Evolutionary conservation across 305 asterid genomes (phyloP).

Genomic region (Fraxinus baroniana): DNA sequence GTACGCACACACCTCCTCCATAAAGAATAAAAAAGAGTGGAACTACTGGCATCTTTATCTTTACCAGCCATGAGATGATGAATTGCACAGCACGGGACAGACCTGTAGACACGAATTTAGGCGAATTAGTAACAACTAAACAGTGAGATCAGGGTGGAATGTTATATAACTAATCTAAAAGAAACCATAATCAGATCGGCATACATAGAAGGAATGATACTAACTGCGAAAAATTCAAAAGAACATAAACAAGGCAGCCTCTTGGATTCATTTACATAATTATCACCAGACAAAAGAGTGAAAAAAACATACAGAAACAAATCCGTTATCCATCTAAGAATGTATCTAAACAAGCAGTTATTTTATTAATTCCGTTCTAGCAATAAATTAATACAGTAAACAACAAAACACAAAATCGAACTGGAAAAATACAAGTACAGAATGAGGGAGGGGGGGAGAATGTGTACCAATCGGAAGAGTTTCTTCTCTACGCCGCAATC

Average conservation of each 20-base stretch:
- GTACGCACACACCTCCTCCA: background rate
- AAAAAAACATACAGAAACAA: background rate
- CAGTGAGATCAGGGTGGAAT: background rate
- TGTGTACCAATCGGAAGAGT: background rate
- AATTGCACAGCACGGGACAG: background rate
- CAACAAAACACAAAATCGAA: background rate
- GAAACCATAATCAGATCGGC: background rate
- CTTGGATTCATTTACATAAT: background rate
- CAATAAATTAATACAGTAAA: background rate
- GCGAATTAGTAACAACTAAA: background rate
- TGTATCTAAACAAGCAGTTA: background rate
- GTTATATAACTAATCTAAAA: background rate
- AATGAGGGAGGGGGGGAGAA: background rate
- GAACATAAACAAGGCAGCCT: background rate
- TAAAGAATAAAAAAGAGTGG: background rate
- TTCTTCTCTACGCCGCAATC: background rate
- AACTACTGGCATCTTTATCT: background rate
- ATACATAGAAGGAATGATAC: background rate
- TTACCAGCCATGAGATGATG: slow-evolving; percentile 4
- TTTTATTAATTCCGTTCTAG: background rate
- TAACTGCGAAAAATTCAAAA: background rate
- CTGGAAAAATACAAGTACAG: background rate
- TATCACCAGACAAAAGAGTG: background rate
- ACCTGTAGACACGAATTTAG: background rate
- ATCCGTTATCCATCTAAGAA: background rate